These are phyloP conservation scores for Mucor sp. DNA, from an alignment of 371 early-diverging fungal genomes.

Conservation along the genomic window DNA sequence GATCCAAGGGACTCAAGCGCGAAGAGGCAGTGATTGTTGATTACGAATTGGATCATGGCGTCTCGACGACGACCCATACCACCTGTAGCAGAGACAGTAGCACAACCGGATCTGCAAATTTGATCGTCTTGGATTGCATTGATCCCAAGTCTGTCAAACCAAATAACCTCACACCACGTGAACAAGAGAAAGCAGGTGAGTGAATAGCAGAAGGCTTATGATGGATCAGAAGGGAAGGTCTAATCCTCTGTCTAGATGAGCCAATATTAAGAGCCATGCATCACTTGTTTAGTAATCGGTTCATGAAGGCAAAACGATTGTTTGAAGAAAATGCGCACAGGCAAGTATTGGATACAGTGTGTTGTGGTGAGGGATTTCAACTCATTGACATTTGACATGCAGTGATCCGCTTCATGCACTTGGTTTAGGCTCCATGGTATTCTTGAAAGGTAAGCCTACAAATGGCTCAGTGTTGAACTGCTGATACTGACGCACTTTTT, in stretches of 20 bases:
- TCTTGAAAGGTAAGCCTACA: constrained; percentile 44
- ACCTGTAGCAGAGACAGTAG: background rate
- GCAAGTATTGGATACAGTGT: constrained; percentile 3
- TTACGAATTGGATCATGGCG: constrained; percentile 1
- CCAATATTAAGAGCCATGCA: constrained; percentile 25
- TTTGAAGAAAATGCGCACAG: constrained; percentile 38
- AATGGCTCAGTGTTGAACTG: background rate
- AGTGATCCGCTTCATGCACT: constrained; percentile 51
- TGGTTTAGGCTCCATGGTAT: constrained; percentile 50
- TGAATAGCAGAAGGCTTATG: too few species aligned
- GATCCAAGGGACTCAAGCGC: background rate
- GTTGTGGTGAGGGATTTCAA: too few species aligned
- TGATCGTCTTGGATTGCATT: constrained; percentile 10
- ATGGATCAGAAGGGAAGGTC: too few species aligned
- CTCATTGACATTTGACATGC: background rate
- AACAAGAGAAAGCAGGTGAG: constrained; percentile 55
- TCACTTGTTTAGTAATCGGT: constrained; percentile 44
- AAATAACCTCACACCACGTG: constrained; percentile 49
- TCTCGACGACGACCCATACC: too few species aligned
- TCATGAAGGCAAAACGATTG: constrained; percentile 45
- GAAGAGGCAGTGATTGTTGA: background rate
- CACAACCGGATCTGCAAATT: constrained; percentile 9
- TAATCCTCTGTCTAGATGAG: constrained; percentile 27
- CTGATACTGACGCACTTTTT: background rate
- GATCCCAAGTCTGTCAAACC: constrained; percentile 20